These are phyloP conservation scores for Aspergillus texensis DNA, from an alignment of 2,329 filamentous ascomycete genomes.

Conservation along the genomic window DNA sequence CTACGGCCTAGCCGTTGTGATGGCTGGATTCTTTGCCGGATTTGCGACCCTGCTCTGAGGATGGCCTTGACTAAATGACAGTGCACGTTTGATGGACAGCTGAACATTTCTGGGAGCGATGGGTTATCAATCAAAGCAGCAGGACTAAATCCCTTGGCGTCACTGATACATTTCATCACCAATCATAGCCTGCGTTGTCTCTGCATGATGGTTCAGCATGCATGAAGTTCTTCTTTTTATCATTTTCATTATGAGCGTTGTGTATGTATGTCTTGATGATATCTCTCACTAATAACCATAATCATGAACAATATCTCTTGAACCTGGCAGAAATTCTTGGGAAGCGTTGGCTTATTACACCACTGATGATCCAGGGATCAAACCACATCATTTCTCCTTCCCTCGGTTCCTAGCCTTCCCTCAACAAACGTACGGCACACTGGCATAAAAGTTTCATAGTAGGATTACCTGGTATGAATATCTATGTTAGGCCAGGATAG, in stretches of 20 bases:
- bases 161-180: background rate
- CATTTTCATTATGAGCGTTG: background rate
- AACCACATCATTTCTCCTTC: background rate
- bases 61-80: background rate
- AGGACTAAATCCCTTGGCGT: background rate
- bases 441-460: background rate
- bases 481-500: background rate
- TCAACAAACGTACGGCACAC: background rate
- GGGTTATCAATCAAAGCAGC: background rate
- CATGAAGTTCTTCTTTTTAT: background rate
- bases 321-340: background rate
- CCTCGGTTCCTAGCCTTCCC: background rate
- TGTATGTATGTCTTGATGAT: constrained; percentile 5
- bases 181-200: background rate
- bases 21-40: constrained; percentile 59
- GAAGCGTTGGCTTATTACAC: too few species aligned
- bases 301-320: background rate
- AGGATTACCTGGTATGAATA: background rate
- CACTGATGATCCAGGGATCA: too few species aligned
- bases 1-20: constrained; percentile 59
- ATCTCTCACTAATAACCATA: background rate
- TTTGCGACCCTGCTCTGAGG: constrained; percentile 57
- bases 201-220: background rate
- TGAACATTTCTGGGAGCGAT: background rate
- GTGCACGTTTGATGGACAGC: background rate